Evolutionary conservation across 2,329 filamentous ascomycete species (phyloP).

Genomic region (Fusarium albidum): DNA sequence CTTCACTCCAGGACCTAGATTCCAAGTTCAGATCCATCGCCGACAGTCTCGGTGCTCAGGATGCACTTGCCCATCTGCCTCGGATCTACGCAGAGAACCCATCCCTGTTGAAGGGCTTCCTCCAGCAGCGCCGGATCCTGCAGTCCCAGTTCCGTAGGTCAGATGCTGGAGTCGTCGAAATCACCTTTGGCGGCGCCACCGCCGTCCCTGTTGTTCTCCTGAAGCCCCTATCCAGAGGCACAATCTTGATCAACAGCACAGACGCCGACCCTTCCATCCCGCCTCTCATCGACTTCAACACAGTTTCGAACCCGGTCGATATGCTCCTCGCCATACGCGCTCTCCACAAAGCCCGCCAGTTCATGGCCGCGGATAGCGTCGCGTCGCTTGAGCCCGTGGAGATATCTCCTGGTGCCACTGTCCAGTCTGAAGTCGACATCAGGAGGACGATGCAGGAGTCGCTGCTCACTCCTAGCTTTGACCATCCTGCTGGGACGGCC

Average conservation of each 20-base stretch:
- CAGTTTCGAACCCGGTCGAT: conserved; percentile 33
- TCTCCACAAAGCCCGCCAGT: conserved; percentile 28
- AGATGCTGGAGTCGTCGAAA: conserved; percentile 29
- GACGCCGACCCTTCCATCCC: conserved; percentile 28
- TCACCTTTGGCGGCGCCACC: conserved; percentile 27
- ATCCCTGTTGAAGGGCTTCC: conserved; percentile 20
- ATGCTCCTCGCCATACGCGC: conserved; percentile 17
- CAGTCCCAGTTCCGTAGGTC: conserved; percentile 26
- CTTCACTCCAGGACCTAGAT: conserved; percentile 26
- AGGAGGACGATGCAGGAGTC: conserved; percentile 24
- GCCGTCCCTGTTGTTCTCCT: conserved; percentile 28
- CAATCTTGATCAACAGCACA: conserved; percentile 32
- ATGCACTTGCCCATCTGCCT: conserved; percentile 28
- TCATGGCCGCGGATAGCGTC: conserved; percentile 29
- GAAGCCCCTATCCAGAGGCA: conserved; percentile 36
- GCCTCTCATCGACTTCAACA: conserved; percentile 34
- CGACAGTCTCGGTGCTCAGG: conserved; percentile 17
- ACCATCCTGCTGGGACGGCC: conserved; percentile 56
- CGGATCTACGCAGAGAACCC: conserved; percentile 28
- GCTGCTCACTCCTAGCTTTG: conserved; percentile 27
- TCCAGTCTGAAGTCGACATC: conserved; percentile 35
- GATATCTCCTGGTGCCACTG: conserved; percentile 31
- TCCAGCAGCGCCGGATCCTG: conserved; percentile 15
- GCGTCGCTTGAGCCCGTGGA: conserved; percentile 26
- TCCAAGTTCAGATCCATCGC: conserved; percentile 13